Evolutionary conservation across 176 grass and related monocot species (phyloP).

Genomic region (Otatea glauca): DNA sequence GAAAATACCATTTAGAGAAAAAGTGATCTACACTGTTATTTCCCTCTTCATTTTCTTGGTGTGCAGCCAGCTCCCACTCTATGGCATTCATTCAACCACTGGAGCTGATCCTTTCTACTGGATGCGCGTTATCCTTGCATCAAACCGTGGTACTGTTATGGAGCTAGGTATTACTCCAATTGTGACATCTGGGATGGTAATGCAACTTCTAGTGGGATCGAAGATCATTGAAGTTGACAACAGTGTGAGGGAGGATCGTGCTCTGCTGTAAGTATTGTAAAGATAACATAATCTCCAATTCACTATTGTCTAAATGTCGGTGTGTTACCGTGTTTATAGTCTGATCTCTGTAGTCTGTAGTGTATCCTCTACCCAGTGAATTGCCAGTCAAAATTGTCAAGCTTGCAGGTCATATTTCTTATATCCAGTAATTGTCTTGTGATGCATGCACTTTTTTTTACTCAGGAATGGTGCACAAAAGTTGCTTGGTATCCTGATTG

Average conservation of each 20-base stretch:
- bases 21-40: slow-evolving; percentile 93
- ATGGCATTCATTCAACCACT: slow-evolving; percentile 95
- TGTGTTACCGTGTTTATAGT: background rate
- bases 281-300: background rate
- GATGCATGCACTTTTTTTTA: slow-evolving; percentile 25
- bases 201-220: slow-evolving; percentile 95
- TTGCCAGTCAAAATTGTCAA: background rate
- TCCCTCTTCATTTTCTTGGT: slow-evolving; percentile 97
- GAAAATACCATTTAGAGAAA: slow-evolving; percentile 92
- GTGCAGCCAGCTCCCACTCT: slow-evolving; percentile 94
- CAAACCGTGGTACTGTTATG: slow-evolving; percentile 93
- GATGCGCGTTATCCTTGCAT: slow-evolving; percentile 98
- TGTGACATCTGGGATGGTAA: slow-evolving; percentile 89
- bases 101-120: slow-evolving; percentile 97
- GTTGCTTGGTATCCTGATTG: slow-evolving; percentile 85
- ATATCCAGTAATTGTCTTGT: slow-evolving; percentile 8
- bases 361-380: background rate
- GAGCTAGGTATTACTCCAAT: slow-evolving; percentile 98
- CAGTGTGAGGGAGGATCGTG: slow-evolving; percentile 94
- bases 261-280: slow-evolving; percentile 67
- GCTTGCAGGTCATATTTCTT: background rate
- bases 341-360: background rate
- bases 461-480: slow-evolving; percentile 91
- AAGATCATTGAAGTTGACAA: slow-evolving; percentile 99
- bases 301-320: background rate